phyloP scores from a whole-genome alignment of 495 filamentous ascomycete species.

The Neurospora tetrasperma region DNA sequence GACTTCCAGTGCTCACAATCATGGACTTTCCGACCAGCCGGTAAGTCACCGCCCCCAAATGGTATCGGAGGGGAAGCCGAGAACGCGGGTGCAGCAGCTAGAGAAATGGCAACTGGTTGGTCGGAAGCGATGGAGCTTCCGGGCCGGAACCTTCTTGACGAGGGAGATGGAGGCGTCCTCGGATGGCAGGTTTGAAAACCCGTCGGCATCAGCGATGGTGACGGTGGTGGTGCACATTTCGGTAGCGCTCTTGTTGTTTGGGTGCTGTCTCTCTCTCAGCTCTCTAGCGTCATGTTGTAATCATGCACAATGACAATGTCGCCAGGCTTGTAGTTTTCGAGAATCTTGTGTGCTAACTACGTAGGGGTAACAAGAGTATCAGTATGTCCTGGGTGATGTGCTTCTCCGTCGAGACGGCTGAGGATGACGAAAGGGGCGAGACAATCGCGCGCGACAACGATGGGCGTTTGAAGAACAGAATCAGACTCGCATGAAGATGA shows the following conservation, averaged over 20 bases:
- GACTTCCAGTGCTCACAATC: neutral
- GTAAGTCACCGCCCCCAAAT: neutral
- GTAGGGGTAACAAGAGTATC: neutral
- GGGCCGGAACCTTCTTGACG: neutral
- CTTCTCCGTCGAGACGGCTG: neutral
- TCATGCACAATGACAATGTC: constrained; percentile 89
- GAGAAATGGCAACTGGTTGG: neutral
- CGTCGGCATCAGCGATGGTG: neutral
- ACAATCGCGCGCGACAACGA: neutral
- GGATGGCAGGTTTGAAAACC: neutral
- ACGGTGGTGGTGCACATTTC: neutral
- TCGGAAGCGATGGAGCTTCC: neutral
- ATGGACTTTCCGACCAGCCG: neutral
- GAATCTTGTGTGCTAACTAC: constrained; percentile 46
- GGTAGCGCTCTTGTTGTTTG: no score
- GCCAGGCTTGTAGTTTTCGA: constrained; percentile 75
- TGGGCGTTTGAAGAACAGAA: neutral
- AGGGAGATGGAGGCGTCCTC: neutral
- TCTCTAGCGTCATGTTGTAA: constrained; percentile 66
- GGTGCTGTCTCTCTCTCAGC: no score
- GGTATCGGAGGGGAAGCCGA: neutral
- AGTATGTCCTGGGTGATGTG: neutral
- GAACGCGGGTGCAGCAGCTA: neutral
- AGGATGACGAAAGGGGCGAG: neutral
- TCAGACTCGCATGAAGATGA: neutral